Conservation (phyloP, 345 rosid genomes). For the Moricandia arvensis region DNA sequence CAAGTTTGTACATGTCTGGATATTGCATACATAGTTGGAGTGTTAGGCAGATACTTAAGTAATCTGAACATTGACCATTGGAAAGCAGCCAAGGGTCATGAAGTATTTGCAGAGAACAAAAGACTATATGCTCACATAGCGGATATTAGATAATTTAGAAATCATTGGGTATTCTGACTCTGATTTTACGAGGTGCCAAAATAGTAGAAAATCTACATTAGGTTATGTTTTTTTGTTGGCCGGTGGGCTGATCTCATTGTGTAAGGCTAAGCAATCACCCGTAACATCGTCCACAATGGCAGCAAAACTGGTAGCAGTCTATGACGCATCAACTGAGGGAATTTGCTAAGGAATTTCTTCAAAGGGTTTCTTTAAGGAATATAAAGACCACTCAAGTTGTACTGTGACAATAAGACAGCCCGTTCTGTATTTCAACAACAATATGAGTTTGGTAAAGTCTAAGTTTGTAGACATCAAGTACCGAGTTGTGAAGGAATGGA, state of each 20-base stretch:
- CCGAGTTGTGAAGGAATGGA: neutral
- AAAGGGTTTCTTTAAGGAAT: neutral
- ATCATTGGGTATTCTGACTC: neutral
- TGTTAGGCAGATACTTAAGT: no score
- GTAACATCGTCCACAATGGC: neutral
- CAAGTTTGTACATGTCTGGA: no score
- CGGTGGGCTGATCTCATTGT: neutral
- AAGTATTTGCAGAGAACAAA: no score
- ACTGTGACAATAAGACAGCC: neutral
- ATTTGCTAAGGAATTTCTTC: neutral
- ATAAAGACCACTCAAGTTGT: neutral
- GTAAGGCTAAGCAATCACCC: no score
- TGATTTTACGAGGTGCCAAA: neutral
- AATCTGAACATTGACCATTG: no score
- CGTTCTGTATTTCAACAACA: neutral
- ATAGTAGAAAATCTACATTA: neutral
- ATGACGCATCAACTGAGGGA: no score
- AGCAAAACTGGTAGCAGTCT: no score
- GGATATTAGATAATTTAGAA: no score
- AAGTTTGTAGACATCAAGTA: neutral
- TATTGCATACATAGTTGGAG: no score
- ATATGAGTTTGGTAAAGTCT: neutral
- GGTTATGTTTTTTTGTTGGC: neutral
- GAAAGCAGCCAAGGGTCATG: no score
- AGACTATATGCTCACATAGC: no score